Base-by-base conservation (phyloP, 2,329 filamentous ascomycete genomes). In the Metarhizium brunneum region DNA sequence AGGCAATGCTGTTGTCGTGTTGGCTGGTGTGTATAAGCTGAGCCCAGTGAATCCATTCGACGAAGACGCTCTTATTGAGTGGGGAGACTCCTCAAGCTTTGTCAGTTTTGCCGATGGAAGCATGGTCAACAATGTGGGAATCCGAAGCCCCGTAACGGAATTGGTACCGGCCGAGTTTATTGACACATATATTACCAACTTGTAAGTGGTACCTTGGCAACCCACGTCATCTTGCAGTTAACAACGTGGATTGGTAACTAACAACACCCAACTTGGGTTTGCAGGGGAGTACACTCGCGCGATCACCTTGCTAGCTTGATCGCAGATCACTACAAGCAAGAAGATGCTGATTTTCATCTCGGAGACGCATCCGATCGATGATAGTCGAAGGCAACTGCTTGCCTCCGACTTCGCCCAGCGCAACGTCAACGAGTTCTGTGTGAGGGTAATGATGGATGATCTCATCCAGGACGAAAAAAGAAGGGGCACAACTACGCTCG, bases 11-110 rank as follows among this genome's bases (percentile, higher is more conserved):
- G 92, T 99, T 18, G 85, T 97, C 29, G 90, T 95, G 3, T 82
- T 99, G 47, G 88, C 87, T 53, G 92, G 91, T 36, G 86, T 97
- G 20, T 97, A 96, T 77, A 95, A 95, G 72, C 82, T 99, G 55
- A 95, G 90, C 62, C 92, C 94, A 0, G 85, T 95, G 57, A 92
- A 91, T 64, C 88, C 91, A 1, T 92, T 91, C 64, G 85, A 94
- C 64, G 85, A 88, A 54, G 87, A 90, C 60, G 83, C 85, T 4
- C 75, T 95, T 58, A 88, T 96, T 57, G 92, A 96, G 72, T 90
- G 90, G 73, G 92, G 90, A 16, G 85, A 92, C 67, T 84, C 91
- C 1, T 85, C 86, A 54, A 86, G 82, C 61, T 86, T 90, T 56
- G 82, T 94, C 47, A 80, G 78, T 43, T 96, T 90, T 66, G 82